Percentiles rank a stretch among this genome's conserved stretches.
These are phyloP conservation scores for Penstemon barbatus DNA, from an alignment of 257 asterid species.

Conservation along the genomic window DNA sequence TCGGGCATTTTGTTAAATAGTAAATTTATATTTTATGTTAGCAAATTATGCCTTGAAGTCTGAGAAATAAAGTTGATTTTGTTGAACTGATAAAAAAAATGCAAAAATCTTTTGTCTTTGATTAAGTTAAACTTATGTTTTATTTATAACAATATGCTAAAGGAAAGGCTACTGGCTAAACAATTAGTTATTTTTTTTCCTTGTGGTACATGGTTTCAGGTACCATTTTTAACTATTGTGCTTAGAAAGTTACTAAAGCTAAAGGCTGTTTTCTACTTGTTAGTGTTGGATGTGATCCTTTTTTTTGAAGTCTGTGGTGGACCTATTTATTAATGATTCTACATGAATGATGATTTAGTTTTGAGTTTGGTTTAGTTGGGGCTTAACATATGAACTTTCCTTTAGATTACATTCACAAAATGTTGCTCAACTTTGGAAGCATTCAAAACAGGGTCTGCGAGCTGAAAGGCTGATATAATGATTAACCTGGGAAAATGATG, in stretches of 20 bases:
- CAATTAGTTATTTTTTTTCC: background rate
- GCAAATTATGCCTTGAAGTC: background rate
- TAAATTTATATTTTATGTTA: background rate
- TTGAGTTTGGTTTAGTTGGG: constrained; percentile 10
- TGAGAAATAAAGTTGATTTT: too few relatives aligned
- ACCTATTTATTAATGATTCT: background rate
- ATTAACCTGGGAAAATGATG: constrained; percentile 2
- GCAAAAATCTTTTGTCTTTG: too few relatives aligned
- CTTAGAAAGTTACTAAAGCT: background rate
- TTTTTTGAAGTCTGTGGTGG: background rate
- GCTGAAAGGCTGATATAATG: background rate
- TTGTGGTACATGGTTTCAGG: too few relatives aligned
- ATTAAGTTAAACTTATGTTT: too few relatives aligned
- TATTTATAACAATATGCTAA: too few relatives aligned
- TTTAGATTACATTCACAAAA: background rate
- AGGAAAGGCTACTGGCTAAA: background rate
- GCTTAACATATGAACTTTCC: background rate
- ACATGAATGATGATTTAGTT: background rate
- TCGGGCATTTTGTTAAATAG: background rate
- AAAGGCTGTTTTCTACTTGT: background rate
- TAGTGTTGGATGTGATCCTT: background rate
- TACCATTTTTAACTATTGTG: too few relatives aligned
- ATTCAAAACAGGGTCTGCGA: background rate
- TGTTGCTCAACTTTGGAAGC: background rate
- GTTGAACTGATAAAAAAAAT: too few relatives aligned